Evolutionary conservation across 2,329 filamentous ascomycete species (phyloP).

Genomic region (Nemania sp.): DNA sequence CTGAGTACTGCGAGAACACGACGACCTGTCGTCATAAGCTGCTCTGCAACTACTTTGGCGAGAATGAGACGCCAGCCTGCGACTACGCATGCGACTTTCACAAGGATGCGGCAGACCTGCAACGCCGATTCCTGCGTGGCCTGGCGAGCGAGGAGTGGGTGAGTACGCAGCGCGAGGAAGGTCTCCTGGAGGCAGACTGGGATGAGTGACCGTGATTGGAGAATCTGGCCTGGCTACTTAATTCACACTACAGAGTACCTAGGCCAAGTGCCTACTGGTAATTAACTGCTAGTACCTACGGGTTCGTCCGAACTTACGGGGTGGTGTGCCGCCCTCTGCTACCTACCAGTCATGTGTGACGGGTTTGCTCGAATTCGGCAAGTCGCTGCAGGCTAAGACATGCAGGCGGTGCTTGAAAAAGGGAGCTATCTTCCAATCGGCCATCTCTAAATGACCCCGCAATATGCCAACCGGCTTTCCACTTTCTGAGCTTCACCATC

Average conservation of each 20-base stretch:
- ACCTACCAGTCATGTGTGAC: constrained; percentile 22
- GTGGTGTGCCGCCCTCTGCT: constrained; percentile 4
- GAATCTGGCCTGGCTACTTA: background rate
- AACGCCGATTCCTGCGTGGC: constrained; percentile 59
- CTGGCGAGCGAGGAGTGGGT: constrained; percentile 66
- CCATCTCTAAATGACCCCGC: constrained; percentile 32
- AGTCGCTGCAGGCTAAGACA: constrained; percentile 24
- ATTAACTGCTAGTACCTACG: background rate
- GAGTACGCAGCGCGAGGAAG: constrained; percentile 64
- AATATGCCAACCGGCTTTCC: constrained; percentile 29
- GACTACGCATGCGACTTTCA: constrained; percentile 80
- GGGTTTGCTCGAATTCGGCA: constrained; percentile 25
- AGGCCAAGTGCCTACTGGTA: too few species aligned
- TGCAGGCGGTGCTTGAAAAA: constrained; percentile 29
- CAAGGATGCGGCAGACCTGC: constrained; percentile 66
- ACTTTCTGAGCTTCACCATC: constrained; percentile 27
- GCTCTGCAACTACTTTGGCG: constrained; percentile 79
- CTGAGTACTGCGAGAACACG: constrained; percentile 81
- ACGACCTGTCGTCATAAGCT: constrained; percentile 73
- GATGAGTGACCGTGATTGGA: constrained; percentile 40
- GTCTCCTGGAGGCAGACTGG: constrained; percentile 60
- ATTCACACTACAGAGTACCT: too few species aligned
- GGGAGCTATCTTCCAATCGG: constrained; percentile 36
- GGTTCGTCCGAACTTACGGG: constrained; percentile 11
- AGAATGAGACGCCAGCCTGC: constrained; percentile 61